Conservation (phyloP, 345 rosid genomes). For the Reutealis trisperma region DNA sequence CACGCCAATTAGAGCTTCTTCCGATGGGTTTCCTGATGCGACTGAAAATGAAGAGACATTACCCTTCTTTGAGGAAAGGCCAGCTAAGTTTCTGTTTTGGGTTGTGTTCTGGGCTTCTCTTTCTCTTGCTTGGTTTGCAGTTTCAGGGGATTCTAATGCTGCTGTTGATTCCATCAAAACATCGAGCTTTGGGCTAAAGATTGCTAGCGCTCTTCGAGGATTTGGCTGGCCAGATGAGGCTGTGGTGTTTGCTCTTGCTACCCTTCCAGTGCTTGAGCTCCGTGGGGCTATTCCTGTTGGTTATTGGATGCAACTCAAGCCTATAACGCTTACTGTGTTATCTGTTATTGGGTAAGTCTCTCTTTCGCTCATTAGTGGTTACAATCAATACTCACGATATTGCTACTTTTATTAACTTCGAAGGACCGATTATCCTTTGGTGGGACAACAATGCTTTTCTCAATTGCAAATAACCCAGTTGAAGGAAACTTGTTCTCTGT, state of each 20-base stretch:
- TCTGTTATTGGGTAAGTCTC: slow-evolving; percentile 75
- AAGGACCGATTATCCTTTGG: not conserved
- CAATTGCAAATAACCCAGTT: slow-evolving; percentile 7
- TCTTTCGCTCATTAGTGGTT: not conserved
- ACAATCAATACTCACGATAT: not conserved
- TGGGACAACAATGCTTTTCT: not conserved
- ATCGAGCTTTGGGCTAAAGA: slow-evolving; percentile 70
- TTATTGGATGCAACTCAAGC: slow-evolving; percentile 93
- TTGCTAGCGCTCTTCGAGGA: slow-evolving; percentile 63
- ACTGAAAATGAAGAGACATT: slow-evolving; percentile 34
- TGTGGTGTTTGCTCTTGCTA: slow-evolving; percentile 87
- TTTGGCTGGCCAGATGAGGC: slow-evolving; percentile 85
- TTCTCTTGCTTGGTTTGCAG: slow-evolving; percentile 77
- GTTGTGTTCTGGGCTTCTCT: slow-evolving; percentile 72
- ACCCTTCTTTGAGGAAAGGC: slow-evolving; percentile 43
- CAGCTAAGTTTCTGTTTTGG: slow-evolving; percentile 51
- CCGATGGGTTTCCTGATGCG: slow-evolving; percentile 35
- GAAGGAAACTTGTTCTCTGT: not conserved
- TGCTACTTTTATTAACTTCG: not conserved
- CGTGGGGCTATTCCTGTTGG: slow-evolving; percentile 98
- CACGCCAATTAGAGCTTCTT: slow-evolving; percentile 24
- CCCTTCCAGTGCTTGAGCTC: slow-evolving; percentile 88
- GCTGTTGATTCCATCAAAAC: slow-evolving; percentile 78
- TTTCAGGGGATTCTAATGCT: slow-evolving; percentile 79
- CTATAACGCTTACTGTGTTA: slow-evolving; percentile 49